Evolutionary conservation across 2,329 filamentous ascomycete genomes (phyloP), one percentile per base, ranked within the genome.

Genomic region (Clathrospora elynae): DNA sequence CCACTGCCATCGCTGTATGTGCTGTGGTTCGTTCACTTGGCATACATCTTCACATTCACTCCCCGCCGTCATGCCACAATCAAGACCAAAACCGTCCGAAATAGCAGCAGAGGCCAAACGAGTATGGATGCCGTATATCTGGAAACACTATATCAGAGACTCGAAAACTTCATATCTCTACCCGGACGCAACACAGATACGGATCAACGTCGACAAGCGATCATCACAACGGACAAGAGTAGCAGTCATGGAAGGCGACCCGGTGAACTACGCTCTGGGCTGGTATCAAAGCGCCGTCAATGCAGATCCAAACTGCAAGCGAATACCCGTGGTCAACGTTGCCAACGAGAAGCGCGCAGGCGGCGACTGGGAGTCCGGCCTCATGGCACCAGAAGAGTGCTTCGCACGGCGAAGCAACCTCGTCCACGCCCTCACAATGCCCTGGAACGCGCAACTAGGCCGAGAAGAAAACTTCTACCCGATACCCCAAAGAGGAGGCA

Each of bases 291-390:
- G 61, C 35, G 52, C 61, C 13, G 46, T 55, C 33, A 72, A 68
- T 26, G 51, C 57, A 30, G 55, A 48, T 33, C 28, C 51, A 22
- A 44, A 60, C 22, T 56, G 53, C 43, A 71, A 69, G 48, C 67
- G 57, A 29, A 78, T 88, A 41, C 83, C 85, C 0, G 84, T 88
- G 45, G 81, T 89, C 49, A 88, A 86, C 54, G 80, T 83, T 41
- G 87, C 87, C 33, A 88, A 90, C 70, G 87, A 90, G 65, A 87
- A 85, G 62, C 78, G 85, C 24, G 79, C 87, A 0, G 87, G 87
- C 7, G 87, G 87, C n/a, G 86, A 90, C 63, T 91, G 87, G 87
- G 86, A 90, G 57, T 86, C 75, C 23, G 80, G 79, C 7, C 72
- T 80, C 9, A 76, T 80, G 54, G 82, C 82, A 20, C 83, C 83